Evolutionary conservation across 371 early-diverging fungal genomes (phyloP), one percentile per base, ranked within the genome.

Genomic region (Batkoa obscura): DNA sequence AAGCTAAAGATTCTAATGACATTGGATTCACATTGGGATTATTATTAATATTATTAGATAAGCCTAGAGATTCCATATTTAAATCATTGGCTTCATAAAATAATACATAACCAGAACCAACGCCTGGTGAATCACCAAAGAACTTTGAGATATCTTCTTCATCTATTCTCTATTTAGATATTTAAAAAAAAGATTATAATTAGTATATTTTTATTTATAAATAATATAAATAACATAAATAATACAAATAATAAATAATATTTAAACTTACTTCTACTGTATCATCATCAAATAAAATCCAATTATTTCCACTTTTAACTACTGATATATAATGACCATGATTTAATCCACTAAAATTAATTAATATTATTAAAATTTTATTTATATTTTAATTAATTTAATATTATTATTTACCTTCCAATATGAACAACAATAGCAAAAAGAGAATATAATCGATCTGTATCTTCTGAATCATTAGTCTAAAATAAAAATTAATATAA

Each of bases 231-330:
- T n/a, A n/a, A n/a, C n/a, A n/a, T n/a, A n/a, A n/a, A n/a, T n/a
- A n/a, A n/a, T n/a, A n/a, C n/a, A n/a, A n/a, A n/a, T n/a, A n/a
- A n/a, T n/a, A n/a, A n/a, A n/a, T n/a, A n/a, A n/a, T n/a, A n/a
- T n/a, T n/a, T n/a, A 43, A 32, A 2, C 3, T 61, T 76, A 85
- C 74, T 62, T 85, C 83, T 3, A 93, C 91, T 17, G 74, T 74
- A 51, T 94, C 94, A 66, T 96, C 97, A 66, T 96, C 97, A 66
- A 92, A 94, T 35, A 90, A 67, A 58, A 91, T 66, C 97, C 97
- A 96, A 53, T 80, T 80, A 31, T 79, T 83, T 49, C 75, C 72
- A 57, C 86, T 84, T 64, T 88, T 87, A 47, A 91, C 83, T 31
- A 96, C 73, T 0, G 90, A 74, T 3, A 94, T 83, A 68, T 96